Conservation (phyloP, 345 rosid genomes). For the Zanthoxylum bungeanum region DNA sequence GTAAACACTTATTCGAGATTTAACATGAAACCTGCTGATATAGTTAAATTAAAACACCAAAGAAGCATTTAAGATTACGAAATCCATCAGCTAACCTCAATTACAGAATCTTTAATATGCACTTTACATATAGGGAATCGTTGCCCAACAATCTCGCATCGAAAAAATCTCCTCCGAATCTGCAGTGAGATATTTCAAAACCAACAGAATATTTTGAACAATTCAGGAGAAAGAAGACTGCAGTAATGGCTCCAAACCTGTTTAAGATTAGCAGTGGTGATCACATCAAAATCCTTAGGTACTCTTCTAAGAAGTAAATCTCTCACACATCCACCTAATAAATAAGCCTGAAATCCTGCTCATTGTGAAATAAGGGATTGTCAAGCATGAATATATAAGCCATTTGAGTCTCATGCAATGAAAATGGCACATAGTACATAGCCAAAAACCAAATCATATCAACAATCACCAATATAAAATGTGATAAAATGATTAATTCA, state of each 20-base stretch:
- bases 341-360: conserved; percentile 76
- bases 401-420: neutral
- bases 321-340: conserved; percentile 96
- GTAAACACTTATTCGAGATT: conserved; percentile 10
- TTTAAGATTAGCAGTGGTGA: conserved; percentile 78
- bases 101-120: conserved; percentile 42
- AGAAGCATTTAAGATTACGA: neutral
- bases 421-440: neutral
- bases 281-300: conserved; percentile 94
- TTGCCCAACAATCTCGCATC: conserved; percentile 57
- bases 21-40: neutral
- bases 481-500: conserved; percentile 3
- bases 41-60: conserved; percentile 1
- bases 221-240: neutral
- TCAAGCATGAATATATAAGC: neutral
- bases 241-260: conserved; percentile 43
- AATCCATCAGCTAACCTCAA: conserved; percentile 62
- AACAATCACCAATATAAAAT: conserved; percentile 4
- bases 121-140: conserved; percentile 87
- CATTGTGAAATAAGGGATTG: neutral
- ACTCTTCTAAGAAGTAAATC: conserved; percentile 68
- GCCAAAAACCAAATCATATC: neutral
- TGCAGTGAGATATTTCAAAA: conserved; percentile 24
- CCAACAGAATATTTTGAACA: neutral
- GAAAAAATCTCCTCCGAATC: conserved; percentile 53